Conservation (phyloP, 176 grass and related monocot genomes). For the Phyllostachys edulis region DNA sequence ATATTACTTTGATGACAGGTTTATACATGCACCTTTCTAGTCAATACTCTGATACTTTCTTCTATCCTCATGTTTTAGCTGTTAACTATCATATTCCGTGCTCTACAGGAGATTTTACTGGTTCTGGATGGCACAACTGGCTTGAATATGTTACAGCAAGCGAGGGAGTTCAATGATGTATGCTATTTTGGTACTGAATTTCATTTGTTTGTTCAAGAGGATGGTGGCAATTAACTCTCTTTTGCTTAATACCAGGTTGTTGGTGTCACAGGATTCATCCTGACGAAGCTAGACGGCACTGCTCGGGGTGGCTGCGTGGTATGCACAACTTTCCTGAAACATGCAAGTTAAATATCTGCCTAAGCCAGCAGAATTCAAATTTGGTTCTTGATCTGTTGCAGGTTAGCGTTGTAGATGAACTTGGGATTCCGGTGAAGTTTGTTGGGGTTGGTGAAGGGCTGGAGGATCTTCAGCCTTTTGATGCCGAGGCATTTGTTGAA, state of each 20-base stretch:
- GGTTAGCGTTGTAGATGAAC: constrained; percentile 95
- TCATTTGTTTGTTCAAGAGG: background rate
- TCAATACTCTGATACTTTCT: background rate
- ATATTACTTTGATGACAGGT: background rate
- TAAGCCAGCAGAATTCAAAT: background rate
- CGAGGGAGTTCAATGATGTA: constrained; percentile 98
- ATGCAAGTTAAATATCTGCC: background rate
- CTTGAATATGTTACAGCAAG: constrained; percentile 93
- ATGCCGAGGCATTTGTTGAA: constrained; percentile 89
- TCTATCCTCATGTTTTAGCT: background rate
- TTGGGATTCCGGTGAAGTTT: constrained; percentile 94
- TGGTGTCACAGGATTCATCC: constrained; percentile 86
- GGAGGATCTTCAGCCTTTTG: constrained; percentile 94
- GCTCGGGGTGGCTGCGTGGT: constrained; percentile 94
- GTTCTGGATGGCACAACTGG: constrained; percentile 98
- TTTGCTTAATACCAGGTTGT: constrained; percentile 59
- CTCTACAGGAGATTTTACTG: constrained; percentile 69
- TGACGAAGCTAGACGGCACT: constrained; percentile 86
- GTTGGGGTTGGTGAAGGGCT: constrained; percentile 89
- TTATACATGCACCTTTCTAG: background rate
- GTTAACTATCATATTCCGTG: background rate
- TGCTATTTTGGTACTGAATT: background rate
- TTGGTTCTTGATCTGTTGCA: constrained; percentile 28
- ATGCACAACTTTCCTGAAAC: constrained; percentile 12
- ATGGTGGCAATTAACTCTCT: background rate